Evolutionary conservation across 192 early-diverging fungal species (phyloP).

Genomic region (Backusella tarrabulga): DNA sequence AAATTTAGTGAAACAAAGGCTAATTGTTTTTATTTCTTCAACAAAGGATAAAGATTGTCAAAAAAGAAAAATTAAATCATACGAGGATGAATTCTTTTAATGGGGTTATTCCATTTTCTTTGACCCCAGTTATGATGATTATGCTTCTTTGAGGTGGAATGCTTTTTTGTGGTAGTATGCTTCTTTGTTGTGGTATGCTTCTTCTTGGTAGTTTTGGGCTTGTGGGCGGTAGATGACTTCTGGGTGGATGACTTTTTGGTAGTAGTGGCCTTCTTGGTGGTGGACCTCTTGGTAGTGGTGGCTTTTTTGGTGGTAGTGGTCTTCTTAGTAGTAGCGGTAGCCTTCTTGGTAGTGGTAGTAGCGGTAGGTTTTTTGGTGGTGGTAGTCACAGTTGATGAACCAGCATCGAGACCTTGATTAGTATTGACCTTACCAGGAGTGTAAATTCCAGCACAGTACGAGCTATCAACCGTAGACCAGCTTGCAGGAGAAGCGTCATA

Average conservation of each 20-base stretch:
- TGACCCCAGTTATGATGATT: not conserved
- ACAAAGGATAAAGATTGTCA: not conserved
- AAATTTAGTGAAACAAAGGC: not conserved
- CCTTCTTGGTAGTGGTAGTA: not conserved
- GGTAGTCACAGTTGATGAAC: not conserved
- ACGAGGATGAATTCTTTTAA: not conserved
- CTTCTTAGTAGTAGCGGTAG: not conserved
- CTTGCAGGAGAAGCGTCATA: slow-evolving; percentile 46
- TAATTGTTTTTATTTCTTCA: not conserved
- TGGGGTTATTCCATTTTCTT: not conserved
- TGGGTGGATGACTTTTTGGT: not conserved
- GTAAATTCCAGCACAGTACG: slow-evolving; percentile 45
- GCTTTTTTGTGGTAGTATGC: not conserved
- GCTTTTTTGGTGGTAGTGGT: not conserved
- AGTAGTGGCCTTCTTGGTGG: not conserved
- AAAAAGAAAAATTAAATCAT: not conserved
- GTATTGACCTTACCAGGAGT: slow-evolving; percentile 6
- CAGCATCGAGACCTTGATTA: not conserved
- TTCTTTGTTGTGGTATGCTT: not conserved
- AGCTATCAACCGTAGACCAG: slow-evolving; percentile 41
- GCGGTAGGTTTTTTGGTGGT: not conserved
- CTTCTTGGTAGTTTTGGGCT: not conserved
- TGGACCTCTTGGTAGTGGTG: not conserved
- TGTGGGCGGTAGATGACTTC: not conserved
- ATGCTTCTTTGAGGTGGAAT: not conserved